A percentile compares a stretch with the other conserved stretches of the same genome.
Conservation (phyloP, 2,329 filamentous ascomycete genomes). For the Colletotrichum kahawae region DNA sequence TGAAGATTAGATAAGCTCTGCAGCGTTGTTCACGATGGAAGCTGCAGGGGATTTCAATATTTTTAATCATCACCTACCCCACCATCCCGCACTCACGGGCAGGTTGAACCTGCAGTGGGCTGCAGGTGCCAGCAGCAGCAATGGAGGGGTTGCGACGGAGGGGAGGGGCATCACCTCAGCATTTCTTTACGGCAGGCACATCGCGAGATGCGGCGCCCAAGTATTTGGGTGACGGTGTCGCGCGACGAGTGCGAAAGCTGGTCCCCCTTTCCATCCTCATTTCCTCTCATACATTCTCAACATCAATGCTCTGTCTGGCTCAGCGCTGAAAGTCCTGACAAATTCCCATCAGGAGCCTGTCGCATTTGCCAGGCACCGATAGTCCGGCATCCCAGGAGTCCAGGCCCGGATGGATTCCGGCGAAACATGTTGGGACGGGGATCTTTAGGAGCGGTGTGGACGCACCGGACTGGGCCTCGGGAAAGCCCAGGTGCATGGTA, state of each 20-base stretch:
- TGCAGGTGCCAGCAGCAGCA: constrained; percentile 11
- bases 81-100: constrained; percentile 4
- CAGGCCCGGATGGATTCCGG: not conserved
- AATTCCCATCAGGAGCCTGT: not conserved
- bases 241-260: not conserved
- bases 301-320: not conserved
- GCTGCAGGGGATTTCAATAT: not conserved
- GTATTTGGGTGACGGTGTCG: not conserved
- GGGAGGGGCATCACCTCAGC: not conserved
- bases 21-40: not conserved
- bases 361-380: not conserved
- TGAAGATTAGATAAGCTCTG: not conserved
- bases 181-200: not conserved
- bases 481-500: not conserved
- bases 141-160: not conserved
- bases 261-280: not conserved
- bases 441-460: constrained; percentile 15
- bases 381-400: not conserved
- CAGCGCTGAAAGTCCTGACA: not conserved
- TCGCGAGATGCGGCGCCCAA: not conserved
- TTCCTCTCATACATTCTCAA: not conserved
- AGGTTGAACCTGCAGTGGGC: constrained; percentile 13
- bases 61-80: not conserved
- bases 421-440: constrained; percentile 13
- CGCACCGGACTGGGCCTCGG: not conserved